phyloP scores from a whole-genome alignment of 768 basidiomycete genomes.

The Termitomyces sp. region DNA sequence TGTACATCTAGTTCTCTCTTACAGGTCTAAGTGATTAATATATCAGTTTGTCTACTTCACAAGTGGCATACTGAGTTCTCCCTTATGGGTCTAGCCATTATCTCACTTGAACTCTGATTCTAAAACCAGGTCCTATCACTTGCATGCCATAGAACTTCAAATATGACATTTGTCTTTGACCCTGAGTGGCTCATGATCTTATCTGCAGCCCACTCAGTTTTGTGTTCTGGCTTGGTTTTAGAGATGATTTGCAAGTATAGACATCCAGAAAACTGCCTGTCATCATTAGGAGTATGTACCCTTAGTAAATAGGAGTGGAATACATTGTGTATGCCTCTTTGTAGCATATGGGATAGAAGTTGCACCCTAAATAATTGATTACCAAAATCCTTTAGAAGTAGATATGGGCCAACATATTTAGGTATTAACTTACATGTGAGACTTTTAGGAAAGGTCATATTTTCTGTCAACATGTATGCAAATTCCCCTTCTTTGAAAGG shows the following conservation, averaged over 20 bases:
- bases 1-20: too few relatives aligned
- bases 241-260: neutral
- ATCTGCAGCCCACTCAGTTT: too few relatives aligned
- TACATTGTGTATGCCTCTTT: neutral
- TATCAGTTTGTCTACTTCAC: too few relatives aligned
- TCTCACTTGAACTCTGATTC: too few relatives aligned
- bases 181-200: too few relatives aligned
- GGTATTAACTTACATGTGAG: neutral
- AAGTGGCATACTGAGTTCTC: too few relatives aligned
- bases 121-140: too few relatives aligned
- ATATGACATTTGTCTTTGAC: too few relatives aligned
- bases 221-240: neutral
- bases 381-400: neutral
- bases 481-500: neutral
- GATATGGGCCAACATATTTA: neutral
- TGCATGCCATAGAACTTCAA: too few relatives aligned
- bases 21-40: too few relatives aligned
- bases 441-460: neutral
- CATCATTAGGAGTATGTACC: neutral
- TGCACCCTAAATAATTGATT: neutral
- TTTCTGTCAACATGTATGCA: neutral
- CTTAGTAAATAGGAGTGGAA: too few relatives aligned
- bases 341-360: neutral
- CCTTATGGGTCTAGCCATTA: too few relatives aligned
- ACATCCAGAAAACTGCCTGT: neutral